phyloP scores from a whole-genome alignment of 1,284 basidiomycete genomes.

The Hortiboletus rubellus region DNA sequence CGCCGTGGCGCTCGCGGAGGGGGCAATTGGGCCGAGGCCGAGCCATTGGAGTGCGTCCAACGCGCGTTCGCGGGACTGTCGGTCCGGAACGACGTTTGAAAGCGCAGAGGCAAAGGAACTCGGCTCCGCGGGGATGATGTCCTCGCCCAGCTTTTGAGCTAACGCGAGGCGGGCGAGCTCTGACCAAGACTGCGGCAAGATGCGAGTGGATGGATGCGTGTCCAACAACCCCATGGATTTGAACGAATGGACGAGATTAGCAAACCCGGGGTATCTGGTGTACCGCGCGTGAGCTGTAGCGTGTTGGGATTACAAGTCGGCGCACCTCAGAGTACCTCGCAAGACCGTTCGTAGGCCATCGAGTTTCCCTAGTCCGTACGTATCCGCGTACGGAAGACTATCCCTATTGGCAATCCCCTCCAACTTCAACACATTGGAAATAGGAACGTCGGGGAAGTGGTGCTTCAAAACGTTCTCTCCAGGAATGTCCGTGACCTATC shows the following conservation, averaged over 20 bases:
- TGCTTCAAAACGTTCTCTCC: conserved; percentile 57
- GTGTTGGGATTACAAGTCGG: neutral
- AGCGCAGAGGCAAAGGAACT: conserved; percentile 43
- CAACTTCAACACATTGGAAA: conserved; percentile 69
- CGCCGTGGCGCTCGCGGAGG: neutral
- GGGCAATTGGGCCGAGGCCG: conserved; percentile 39
- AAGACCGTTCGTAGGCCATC: conserved; percentile 66
- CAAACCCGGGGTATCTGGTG: conserved; percentile 84
- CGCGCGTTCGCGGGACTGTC: conserved; percentile 38
- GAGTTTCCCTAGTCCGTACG: conserved; percentile 63
- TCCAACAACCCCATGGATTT: conserved; percentile 74
- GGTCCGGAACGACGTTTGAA: conserved; percentile 37
- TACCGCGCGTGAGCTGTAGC: neutral
- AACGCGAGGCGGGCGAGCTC: conserved; percentile 43
- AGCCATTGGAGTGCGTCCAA: conserved; percentile 62
- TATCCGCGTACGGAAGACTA: conserved; percentile 74
- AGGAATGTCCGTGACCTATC: conserved; percentile 52
- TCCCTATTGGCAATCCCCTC: conserved; percentile 92
- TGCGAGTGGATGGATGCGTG: conserved; percentile 27
- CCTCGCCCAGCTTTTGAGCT: conserved; percentile 29
- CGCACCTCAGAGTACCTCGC: conserved; percentile 82
- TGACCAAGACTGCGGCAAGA: conserved; percentile 48
- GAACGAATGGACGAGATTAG: conserved; percentile 74
- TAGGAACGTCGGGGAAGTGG: conserved; percentile 64
- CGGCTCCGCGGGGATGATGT: conserved; percentile 36